phyloP scores from a whole-genome alignment of 345 rosid genomes.

The Lumnitzera littorea region DNA sequence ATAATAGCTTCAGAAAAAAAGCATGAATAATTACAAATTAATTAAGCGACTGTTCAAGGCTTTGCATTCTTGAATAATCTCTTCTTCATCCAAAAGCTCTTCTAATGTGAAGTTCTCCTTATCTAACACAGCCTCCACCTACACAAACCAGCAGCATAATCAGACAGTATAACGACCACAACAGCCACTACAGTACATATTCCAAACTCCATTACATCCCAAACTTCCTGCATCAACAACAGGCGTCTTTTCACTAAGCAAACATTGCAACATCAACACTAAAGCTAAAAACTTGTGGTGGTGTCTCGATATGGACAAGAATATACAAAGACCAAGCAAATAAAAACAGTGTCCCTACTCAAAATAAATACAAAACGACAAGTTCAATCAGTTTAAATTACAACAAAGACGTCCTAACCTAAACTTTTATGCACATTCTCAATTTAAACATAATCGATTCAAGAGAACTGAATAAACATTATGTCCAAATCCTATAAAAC shows the following conservation, averaged over 20 bases:
- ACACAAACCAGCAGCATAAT: not conserved
- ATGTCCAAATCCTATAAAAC: not conserved
- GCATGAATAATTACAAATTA: constrained; percentile 54
- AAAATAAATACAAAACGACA: not conserved
- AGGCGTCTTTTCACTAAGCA: too few relatives aligned
- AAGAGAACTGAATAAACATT: not conserved
- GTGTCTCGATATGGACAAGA: too few relatives aligned
- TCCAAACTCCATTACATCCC: not conserved
- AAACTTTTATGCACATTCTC: too few relatives aligned
- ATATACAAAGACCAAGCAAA: too few relatives aligned
- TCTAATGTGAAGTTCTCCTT: constrained; percentile 88
- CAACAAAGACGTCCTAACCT: too few relatives aligned
- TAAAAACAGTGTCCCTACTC: too few relatives aligned
- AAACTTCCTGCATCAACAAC: too few relatives aligned
- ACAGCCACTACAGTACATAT: not conserved
- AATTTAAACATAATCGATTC: too few relatives aligned
- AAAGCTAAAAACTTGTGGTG: too few relatives aligned
- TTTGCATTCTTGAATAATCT: constrained; percentile 99
- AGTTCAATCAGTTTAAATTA: not conserved
- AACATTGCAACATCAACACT: too few relatives aligned
- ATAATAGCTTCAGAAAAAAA: not conserved
- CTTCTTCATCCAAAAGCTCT: constrained; percentile 99
- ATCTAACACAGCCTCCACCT: constrained; percentile 93
- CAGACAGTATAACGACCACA: not conserved
- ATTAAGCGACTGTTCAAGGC: constrained; percentile 94